A percentile compares a stretch with the other conserved stretches of the same genome.
Evolutionary conservation across 306 rosid genomes (phyloP).

Genomic region (peach (Prunus persica)): DNA sequence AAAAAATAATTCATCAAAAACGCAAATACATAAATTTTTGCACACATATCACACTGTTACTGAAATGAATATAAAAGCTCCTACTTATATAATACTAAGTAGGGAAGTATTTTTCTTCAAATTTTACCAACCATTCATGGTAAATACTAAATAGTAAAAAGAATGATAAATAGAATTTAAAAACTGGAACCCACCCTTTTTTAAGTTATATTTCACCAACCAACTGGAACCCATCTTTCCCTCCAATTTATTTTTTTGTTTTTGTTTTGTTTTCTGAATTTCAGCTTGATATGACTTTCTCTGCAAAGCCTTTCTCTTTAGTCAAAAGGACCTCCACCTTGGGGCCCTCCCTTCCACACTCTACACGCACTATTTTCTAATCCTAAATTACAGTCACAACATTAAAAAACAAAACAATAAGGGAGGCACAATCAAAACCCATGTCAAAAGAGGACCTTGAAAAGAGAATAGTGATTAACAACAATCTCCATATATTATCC

Average conservation of each 20-base stretch:
- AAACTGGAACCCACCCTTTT: background rate
- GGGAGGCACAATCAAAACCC: slow-evolving; percentile 13
- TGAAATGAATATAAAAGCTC: too few relatives aligned
- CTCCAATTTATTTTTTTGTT: slow-evolving; percentile 14
- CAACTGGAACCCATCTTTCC: slow-evolving; percentile 34
- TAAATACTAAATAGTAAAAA: background rate
- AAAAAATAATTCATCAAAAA: too few relatives aligned
- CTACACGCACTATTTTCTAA: slow-evolving; percentile 14
- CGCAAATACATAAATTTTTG: accelerated
- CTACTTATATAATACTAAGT: accelerated
- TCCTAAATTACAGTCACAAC: slow-evolving; percentile 35
- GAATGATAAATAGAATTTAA: background rate
- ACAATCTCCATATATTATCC: slow-evolving; percentile 42
- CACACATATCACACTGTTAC: accelerated
- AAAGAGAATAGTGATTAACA: slow-evolving; percentile 17
- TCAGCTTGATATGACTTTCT: slow-evolving; percentile 23
- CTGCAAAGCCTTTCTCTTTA: slow-evolving; percentile 47
- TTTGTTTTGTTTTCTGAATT: background rate
- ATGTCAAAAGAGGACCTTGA: slow-evolving; percentile 19
- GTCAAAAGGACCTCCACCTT: slow-evolving; percentile 68
- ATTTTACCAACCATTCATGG: too few relatives aligned
- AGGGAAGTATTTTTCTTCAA: too few relatives aligned
- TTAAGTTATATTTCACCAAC: slow-evolving; percentile 8
- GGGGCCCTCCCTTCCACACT: slow-evolving; percentile 43
- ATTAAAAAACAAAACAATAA: background rate